Evolutionary conservation across 176 grass and related monocot genomes (phyloP), one percentile per base, ranked within the genome.

Genomic region (Rhynchospora tenuis): DNA sequence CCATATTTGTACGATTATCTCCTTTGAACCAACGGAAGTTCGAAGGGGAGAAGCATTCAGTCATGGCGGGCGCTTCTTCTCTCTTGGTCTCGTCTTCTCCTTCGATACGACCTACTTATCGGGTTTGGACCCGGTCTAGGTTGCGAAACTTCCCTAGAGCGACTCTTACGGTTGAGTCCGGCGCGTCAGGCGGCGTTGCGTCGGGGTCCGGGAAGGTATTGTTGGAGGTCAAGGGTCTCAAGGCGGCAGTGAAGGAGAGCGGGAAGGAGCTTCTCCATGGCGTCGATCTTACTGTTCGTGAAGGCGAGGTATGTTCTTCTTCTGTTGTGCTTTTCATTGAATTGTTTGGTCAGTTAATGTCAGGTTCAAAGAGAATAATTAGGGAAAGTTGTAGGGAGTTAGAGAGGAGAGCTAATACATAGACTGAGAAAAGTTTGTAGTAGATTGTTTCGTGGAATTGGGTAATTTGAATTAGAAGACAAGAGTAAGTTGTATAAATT

Each of bases 231-330:
- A 88, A 81, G 76, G 90, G 85, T 27, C 90, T 97, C 83, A 92
- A 86, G 80, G 94, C 94, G 1, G 89, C 87, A 48, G 87, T 94
- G 26, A 92, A 84, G 88, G 88, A 94, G 38, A 89, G 71, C 0
- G 85, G 94, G 0, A 61, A 89, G 52, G 82, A 85, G 80, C 88
- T 97, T 81, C 82, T 99, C 4, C 63, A 68, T 48, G 89, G 96
- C n/a, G 89, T 99, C 50, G 72, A 93, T 59, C 89, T 97, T 27
- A 94, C 88, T 87, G 88, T 97, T 71, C 85, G 83, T 60, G 86
- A 89, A 84, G 94, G 90, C 73, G 92, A 97, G 90, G 94, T 97
- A 63, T 65, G 6, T 55, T 46, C 27, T 74, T 50, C 79, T 86
- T 38, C 20, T 17, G 4, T n/a, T 76, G 0, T n/a, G 46, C 44